Conservation (phyloP, 2,329 filamentous ascomycete genomes). For the Microcyclospora tardicrescens region DNA sequence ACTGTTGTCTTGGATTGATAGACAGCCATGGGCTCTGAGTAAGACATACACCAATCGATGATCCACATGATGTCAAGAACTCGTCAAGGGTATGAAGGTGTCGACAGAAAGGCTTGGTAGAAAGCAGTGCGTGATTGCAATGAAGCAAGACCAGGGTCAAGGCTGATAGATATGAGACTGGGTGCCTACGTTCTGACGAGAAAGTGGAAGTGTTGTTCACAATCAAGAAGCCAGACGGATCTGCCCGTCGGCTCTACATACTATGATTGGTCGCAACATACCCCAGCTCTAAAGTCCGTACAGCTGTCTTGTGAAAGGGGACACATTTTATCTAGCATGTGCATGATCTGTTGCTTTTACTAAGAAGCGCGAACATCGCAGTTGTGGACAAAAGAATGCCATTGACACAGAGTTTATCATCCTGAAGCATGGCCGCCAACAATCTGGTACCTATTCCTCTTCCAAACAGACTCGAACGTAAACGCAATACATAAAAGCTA, state of each 20-base stretch:
- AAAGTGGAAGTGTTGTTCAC: not conserved
- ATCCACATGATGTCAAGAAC: constrained; percentile 58
- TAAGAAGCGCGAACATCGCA: too few relatives aligned
- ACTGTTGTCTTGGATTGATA: not conserved
- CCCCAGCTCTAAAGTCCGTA: too few relatives aligned
- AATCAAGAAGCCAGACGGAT: not conserved
- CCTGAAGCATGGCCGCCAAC: constrained; percentile 5
- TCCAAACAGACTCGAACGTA: not conserved
- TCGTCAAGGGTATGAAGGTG: not conserved
- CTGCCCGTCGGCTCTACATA: too few relatives aligned
- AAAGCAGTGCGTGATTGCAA: too few relatives aligned
- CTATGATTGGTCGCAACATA: too few relatives aligned
- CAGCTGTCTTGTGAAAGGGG: too few relatives aligned
- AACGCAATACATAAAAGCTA: not conserved
- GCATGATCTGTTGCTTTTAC: not conserved
- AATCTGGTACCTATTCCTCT: constrained; percentile 2
- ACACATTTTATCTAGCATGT: too few relatives aligned
- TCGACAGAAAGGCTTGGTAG: too few relatives aligned
- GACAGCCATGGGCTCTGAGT: not conserved
- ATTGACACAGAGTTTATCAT: too few relatives aligned
- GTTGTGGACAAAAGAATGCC: too few relatives aligned
- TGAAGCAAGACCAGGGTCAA: not conserved
- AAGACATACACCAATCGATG: constrained; percentile 75
- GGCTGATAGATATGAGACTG: too few relatives aligned
- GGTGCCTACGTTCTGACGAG: not conserved